A percentile compares a stretch with the other conserved stretches of the same genome.
phyloP scores from a whole-genome alignment of 1,284 basidiomycete genomes.

The Papiliotrema fonsecae region DNA sequence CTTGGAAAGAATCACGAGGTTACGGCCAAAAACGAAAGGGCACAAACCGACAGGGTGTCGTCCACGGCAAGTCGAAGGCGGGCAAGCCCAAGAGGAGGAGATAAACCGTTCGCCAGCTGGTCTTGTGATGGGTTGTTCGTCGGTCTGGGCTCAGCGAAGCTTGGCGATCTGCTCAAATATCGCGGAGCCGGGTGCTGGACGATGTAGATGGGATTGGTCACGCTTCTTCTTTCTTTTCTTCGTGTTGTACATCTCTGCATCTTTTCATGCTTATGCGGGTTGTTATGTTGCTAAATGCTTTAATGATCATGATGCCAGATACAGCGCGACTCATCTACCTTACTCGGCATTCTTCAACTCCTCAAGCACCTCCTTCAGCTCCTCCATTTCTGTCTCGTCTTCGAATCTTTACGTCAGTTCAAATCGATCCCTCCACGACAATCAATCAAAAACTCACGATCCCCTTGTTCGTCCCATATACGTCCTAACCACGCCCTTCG shows the following conservation, averaged over 20 bases:
- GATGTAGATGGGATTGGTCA: background rate
- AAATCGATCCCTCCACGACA: background rate
- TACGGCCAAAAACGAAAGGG: slow-evolving; percentile 37
- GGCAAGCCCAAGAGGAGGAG: slow-evolving; percentile 35
- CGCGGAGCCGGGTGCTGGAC: background rate
- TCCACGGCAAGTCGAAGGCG: slow-evolving; percentile 32
- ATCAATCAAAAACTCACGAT: slow-evolving; percentile 31
- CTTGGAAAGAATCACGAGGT: slow-evolving; percentile 46
- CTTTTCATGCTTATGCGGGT: background rate
- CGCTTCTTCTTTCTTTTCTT: background rate
- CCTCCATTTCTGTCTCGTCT: slow-evolving; percentile 77
- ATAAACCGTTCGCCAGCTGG: slow-evolving; percentile 8
- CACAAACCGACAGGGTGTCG: slow-evolving; percentile 31
- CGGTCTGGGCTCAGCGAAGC: background rate
- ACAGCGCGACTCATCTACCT: background rate
- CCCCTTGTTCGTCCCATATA: slow-evolving; percentile 67
- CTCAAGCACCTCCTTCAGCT: slow-evolving; percentile 56
- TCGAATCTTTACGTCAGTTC: slow-evolving; percentile 55
- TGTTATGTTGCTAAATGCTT: background rate
- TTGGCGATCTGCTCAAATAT: background rate
- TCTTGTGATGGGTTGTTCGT: no score
- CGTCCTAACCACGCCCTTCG: slow-evolving; percentile 76
- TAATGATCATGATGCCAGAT: background rate
- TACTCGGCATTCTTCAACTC: slow-evolving; percentile 45
- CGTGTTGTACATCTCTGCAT: slow-evolving; percentile 4